Evolutionary conservation across 768 basidiomycete genomes (phyloP), one percentile per base, ranked within the genome.

Genomic region (Boletus rex-veris): DNA sequence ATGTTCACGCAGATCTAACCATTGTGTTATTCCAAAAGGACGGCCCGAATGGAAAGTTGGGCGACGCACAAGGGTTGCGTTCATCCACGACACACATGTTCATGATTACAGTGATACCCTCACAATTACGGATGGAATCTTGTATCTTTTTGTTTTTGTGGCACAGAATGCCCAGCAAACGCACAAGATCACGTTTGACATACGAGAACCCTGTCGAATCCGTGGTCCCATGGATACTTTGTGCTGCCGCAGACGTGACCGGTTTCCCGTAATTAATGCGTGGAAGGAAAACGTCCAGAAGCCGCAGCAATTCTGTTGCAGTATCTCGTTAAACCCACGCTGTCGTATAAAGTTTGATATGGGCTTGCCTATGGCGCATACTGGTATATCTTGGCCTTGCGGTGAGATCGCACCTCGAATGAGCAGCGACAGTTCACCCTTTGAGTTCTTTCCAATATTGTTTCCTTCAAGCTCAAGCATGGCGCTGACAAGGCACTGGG

Each of bases 11-110:
- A 98, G 74, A 71, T 92, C 95, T 62, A 19, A 41, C 14, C 19
- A 50, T 47, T 10, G 15, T 4, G 36, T 64, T 33, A 67, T 39
- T 53, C 39, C 36, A 9, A 2, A 33, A 24, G 53, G 28, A n/a
- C 10, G 33, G 52, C 19, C 8, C 15, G 16, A 19, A 55, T 3
- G 5, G n/a, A 7, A 48, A 31, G 19, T 14, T 47, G 21, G 33
- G 12, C 30, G 7, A 83, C 93, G 72, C 68, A 96, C 94, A 94
- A 37, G 94, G 94, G 71, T 95, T 97, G 53, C 86, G 74, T 62
- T 94, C 93, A 67, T 98, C 94, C 26, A 92, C 75, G 16, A 91
- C 90, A 69, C 92, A 95, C 72, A 94, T 76, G 64, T 88, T 89
- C 82, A 97, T 84, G 16, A 96, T 78, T 43, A 92, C 80, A 48